Evolutionary conservation across 805 yeast genomes (phyloP).

Genomic region (Phaffomyces thermotolerans): DNA sequence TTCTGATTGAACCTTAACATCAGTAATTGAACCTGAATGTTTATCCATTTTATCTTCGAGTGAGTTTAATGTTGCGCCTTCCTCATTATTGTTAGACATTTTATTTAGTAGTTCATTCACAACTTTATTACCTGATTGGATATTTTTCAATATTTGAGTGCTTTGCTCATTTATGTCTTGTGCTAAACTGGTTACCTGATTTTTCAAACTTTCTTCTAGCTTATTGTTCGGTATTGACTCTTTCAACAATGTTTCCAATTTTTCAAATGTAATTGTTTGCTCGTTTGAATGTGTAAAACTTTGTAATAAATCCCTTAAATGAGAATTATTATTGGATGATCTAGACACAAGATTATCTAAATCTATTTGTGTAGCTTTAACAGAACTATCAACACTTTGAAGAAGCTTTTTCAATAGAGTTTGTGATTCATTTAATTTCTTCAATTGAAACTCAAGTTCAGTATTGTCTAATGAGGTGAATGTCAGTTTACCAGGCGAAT

Average conservation of each 20-base stretch:
- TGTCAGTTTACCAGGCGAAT: conserved; percentile 20
- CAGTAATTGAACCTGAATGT: neutral
- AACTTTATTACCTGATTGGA: neutral
- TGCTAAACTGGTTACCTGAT: too few relatives aligned
- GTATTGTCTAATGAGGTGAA: conserved; percentile 13
- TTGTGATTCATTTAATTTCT: conserved; percentile 24
- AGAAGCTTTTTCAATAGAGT: conserved; percentile 25
- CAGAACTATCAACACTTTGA: conserved; percentile 18
- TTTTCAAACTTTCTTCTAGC: neutral
- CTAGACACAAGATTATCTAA: conserved; percentile 22
- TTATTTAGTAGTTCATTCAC: neutral
- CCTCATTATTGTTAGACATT: too few relatives aligned
- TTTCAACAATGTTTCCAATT: neutral
- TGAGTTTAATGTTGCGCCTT: neutral
- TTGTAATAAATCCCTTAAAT: conserved; percentile 21
- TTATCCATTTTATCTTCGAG: neutral
- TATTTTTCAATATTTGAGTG: neutral
- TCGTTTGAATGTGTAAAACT: conserved; percentile 9
- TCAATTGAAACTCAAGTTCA: conserved; percentile 22
- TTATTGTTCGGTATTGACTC: neutral
- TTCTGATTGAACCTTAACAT: neutral
- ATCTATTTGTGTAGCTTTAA: conserved; percentile 23
- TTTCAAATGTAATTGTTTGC: neutral
- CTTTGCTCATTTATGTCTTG: neutral
- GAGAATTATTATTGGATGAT: conserved; percentile 23